These are phyloP conservation scores for Cetraspora pellucida DNA, from an alignment of 192 early-diverging fungal species.

Conservation along the genomic window DNA sequence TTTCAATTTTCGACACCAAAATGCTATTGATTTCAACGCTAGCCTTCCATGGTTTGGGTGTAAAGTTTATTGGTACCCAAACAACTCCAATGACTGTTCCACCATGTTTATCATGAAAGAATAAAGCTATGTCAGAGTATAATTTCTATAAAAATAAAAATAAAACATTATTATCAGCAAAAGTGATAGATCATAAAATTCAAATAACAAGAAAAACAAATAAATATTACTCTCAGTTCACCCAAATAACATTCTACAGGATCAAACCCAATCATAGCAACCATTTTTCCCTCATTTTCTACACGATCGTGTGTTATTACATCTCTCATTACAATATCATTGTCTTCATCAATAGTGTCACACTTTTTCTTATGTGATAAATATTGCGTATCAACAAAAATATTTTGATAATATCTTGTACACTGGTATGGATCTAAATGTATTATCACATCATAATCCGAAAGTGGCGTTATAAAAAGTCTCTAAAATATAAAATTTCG, in stretches of 20 bases:
- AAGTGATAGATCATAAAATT: no score
- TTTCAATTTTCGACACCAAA: neutral
- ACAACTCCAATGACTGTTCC: conserved; percentile 72
- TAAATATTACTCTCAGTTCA: conserved; percentile 55
- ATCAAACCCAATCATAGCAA: conserved; percentile 71
- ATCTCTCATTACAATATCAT: neutral
- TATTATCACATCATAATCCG: conserved; percentile 78
- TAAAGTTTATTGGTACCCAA: conserved; percentile 60
- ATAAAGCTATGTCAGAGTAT: conserved; percentile 65
- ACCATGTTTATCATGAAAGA: conserved; percentile 78
- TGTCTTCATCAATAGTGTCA: conserved; percentile 52
- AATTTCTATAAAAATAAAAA: conserved; percentile 9
- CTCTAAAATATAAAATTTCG: conserved; percentile 49
- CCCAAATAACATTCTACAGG: conserved; percentile 68
- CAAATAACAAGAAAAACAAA: no score
- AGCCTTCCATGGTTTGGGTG: conserved; percentile 67
- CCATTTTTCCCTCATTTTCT: conserved; percentile 25
- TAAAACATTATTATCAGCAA: no score
- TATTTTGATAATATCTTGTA: conserved; percentile 62
- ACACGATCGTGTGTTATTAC: no score
- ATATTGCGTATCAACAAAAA: conserved; percentile 56
- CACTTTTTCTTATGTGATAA: conserved; percentile 37
- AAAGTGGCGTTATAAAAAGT: conserved; percentile 79
- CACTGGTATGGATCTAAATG: conserved; percentile 61
- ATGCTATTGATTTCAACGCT: conserved; percentile 55